Evolutionary conservation across 2,329 filamentous ascomycete genomes (phyloP).

Genomic region (Aspergillus melleus): DNA sequence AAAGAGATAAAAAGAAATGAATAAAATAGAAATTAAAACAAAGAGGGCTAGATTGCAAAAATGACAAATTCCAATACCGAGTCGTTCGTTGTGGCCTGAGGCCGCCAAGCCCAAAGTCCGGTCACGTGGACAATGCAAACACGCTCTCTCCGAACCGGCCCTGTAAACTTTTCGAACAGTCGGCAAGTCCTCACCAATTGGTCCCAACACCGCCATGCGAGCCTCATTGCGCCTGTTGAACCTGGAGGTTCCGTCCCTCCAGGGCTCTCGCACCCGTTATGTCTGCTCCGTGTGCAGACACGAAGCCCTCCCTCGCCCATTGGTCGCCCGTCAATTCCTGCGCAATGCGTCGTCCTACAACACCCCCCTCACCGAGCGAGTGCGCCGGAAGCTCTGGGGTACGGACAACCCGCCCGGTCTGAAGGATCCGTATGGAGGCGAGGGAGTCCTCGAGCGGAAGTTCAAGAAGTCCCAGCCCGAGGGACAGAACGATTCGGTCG

Average conservation of each 20-base stretch:
- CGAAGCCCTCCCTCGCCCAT: conserved; percentile 34
- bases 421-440: conserved; percentile 49
- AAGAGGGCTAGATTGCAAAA: neutral
- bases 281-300: conserved; percentile 44
- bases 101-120: conserved; percentile 6
- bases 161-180: conserved; percentile 20
- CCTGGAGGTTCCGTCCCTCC: conserved; percentile 34
- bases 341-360: conserved; percentile 37
- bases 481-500: conserved; percentile 12
- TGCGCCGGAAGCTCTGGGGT: conserved; percentile 52
- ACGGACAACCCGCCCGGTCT: conserved; percentile 51
- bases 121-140: conserved; percentile 27
- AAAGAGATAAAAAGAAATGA: neutral
- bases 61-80: neutral
- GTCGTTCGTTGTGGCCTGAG: neutral
- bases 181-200: conserved; percentile 5
- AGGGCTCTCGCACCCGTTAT: conserved; percentile 31
- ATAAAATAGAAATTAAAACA: neutral
- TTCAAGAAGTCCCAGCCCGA: conserved; percentile 19
- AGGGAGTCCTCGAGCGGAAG: conserved; percentile 34
- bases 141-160: conserved; percentile 4
- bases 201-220: conserved; percentile 34
- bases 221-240: conserved; percentile 38
- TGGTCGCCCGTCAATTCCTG: conserved; percentile 34
- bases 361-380: conserved; percentile 44